These are phyloP conservation scores for Epichloe coenophiala DNA, from an alignment of 2,329 filamentous ascomycete genomes.

Conservation along the genomic window DNA sequence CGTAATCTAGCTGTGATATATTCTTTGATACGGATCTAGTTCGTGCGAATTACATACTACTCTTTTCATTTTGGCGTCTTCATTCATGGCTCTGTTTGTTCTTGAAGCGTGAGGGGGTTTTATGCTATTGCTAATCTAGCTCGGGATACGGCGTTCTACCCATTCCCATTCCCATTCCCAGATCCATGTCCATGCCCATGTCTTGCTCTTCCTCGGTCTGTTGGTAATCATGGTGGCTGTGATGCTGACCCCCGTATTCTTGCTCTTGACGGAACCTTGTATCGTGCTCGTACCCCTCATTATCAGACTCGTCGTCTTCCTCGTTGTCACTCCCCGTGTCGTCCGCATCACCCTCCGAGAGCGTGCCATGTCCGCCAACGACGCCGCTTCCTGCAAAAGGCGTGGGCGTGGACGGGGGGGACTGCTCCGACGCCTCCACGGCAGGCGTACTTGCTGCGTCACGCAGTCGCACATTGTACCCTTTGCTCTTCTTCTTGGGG, in stretches of 20 bases:
- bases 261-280: conserved; percentile 8
- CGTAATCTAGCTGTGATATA: too few species aligned
- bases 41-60: too few species aligned
- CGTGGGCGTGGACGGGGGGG: conserved; percentile 2
- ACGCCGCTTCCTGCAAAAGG: background rate
- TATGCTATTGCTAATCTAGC: conserved; percentile 5
- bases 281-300: conserved; percentile 12
- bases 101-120: background rate
- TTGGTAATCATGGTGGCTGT: conserved; percentile 3
- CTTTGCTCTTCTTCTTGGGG: conserved; percentile 23
- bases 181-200: background rate
- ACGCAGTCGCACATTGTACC: conserved; percentile 20
- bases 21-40: too few species aligned
- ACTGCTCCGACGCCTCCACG: conserved; percentile 6
- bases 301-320: conserved; percentile 15
- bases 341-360: conserved; percentile 10
- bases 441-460: conserved; percentile 12
- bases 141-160: conserved; percentile 7
- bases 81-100: too few species aligned
- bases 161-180: conserved; percentile 2
- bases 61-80: too few species aligned
- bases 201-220: conserved; percentile 7
- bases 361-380: conserved; percentile 5
- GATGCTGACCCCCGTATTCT: background rate
- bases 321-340: conserved; percentile 10